Base-by-base conservation (phyloP, 2,329 filamentous ascomycete genomes). In the Plenodomus tracheiphilus region DNA sequence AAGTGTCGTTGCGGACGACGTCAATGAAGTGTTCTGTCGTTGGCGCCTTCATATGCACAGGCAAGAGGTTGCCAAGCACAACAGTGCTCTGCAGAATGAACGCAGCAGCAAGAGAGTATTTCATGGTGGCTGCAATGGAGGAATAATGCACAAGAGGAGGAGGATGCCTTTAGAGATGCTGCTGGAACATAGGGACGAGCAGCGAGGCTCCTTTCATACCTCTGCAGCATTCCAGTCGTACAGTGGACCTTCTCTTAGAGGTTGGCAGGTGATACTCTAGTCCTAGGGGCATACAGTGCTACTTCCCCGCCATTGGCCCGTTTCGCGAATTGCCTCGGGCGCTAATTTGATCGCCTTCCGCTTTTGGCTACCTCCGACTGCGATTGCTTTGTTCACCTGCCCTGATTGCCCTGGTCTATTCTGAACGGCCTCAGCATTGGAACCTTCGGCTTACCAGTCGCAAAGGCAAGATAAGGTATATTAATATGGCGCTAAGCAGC, bases 1-100 rank as follows among this genome's bases (percentile, higher is more conserved):
- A 67, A 8, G 65, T 69, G 43, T 66, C 65, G 39, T 71, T 71
- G 50, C 61, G 61, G 13, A 71, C 66, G 20, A 71, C 62, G 32
- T 69, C 67, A 16, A 53, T 43, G 37, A 70, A 69, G 50, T 71
- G 65, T 4, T 48, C 54, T 8, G 64, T 48, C 0, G 60, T 57
- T 8, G 66, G 66, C n/a, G 65, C 66, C 39, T 61, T 66, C 56
- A 69, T 58, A 34, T 66, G 60, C 21, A 69, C 59, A 39, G 65
- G 64, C 34, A 68, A 38, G 37, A 68, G 65, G 34, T 66, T 58
- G 19, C 46, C 64, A 21, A 68, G 59, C 45, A 64, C 66, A 21
- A 61, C 43, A 10, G 62, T 62, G 56, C 64, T 58, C 49, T 65
- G 62, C 16, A 65, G 53, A 41, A 69, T 46, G 19, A 66, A 54